Evolutionary conservation across 2,329 filamentous ascomycete genomes (phyloP).

Genomic region (Botrytis fragariae): DNA sequence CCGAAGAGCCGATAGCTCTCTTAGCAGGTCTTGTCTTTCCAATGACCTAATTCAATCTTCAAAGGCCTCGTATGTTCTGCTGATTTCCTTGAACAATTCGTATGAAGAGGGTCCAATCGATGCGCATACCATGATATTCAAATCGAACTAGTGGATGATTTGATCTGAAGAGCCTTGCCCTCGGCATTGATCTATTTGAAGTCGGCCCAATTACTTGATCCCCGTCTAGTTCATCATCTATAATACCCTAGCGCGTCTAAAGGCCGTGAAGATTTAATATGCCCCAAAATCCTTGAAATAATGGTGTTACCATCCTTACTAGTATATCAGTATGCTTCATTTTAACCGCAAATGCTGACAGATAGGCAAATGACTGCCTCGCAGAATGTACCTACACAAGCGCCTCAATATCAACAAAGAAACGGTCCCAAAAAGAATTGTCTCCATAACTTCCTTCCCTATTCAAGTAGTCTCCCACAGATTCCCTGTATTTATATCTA

Average conservation of each 20-base stretch:
- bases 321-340: not conserved
- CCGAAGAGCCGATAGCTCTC: constrained; percentile 8
- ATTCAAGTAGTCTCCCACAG: not conserved
- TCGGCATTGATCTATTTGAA: not conserved
- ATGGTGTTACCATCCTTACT: not conserved
- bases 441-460: not conserved
- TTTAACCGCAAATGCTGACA: not conserved
- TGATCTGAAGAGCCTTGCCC: not conserved
- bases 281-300: not conserved
- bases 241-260: constrained; percentile 12
- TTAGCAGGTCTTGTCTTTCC: constrained; percentile 6
- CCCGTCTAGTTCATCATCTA: constrained; percentile 2
- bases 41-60: not conserved
- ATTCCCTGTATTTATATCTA: not conserved
- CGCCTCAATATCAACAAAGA: not conserved
- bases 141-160: not conserved
- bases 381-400: not conserved
- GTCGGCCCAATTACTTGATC: constrained; percentile 14
- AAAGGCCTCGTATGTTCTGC: not conserved
- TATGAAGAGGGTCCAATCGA: constrained; percentile 2
- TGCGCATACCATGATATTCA: constrained; percentile 9
- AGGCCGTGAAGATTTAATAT: not conserved
- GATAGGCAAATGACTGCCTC: not conserved
- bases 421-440: not conserved
- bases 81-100: not conserved